Percentiles rank a stretch among this genome's conserved stretches.
These are phyloP conservation scores for Rhizopus stolonifer DNA, from an alignment of 371 early-diverging fungal species.

Conservation along the genomic window DNA sequence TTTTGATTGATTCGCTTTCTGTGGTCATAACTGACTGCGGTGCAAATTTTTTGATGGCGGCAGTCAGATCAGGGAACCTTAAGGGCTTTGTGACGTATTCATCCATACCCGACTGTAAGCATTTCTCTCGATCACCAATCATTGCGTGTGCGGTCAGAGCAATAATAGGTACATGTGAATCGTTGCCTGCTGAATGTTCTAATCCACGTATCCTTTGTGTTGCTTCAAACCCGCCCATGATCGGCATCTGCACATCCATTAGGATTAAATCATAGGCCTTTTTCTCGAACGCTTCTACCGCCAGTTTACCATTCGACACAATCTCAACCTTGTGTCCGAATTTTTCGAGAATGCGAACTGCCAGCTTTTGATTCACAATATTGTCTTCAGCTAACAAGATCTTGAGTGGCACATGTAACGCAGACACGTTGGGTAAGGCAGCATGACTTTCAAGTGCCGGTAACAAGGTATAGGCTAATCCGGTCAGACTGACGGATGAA, in stretches of 20 bases:
- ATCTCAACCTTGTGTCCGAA: slow-evolving; percentile 71
- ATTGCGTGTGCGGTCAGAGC: slow-evolving; percentile 84
- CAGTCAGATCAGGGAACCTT: slow-evolving; percentile 58
- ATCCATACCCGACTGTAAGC: slow-evolving; percentile 73
- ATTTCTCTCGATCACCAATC: slow-evolving; percentile 79
- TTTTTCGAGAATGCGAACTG: slow-evolving; percentile 73
- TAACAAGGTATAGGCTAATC: slow-evolving; percentile 63
- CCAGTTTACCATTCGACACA: slow-evolving; percentile 73
- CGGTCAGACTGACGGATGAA: slow-evolving; percentile 56
- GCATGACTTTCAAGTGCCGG: slow-evolving; percentile 71
- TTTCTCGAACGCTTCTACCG: slow-evolving; percentile 64
- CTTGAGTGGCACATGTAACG: slow-evolving; percentile 51
- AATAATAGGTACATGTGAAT: slow-evolving; percentile 67
- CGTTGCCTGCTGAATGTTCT: slow-evolving; percentile 46
- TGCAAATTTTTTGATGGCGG: slow-evolving; percentile 61
- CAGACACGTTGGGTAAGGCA: slow-evolving; percentile 53
- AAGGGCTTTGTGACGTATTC: slow-evolving; percentile 77
- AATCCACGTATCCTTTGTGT: slow-evolving; percentile 70
- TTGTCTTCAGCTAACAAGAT: slow-evolving; percentile 84
- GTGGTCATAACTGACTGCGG: no score
- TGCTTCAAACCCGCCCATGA: slow-evolving; percentile 80
- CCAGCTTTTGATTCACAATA: slow-evolving; percentile 79
- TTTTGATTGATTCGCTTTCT: no score
- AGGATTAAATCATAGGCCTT: slow-evolving; percentile 68
- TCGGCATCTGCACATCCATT: slow-evolving; percentile 79